Evolutionary conservation across 1,284 basidiomycete species (phyloP), one percentile per base, ranked within the genome.

Genomic region (Blastosporella zonata): DNA sequence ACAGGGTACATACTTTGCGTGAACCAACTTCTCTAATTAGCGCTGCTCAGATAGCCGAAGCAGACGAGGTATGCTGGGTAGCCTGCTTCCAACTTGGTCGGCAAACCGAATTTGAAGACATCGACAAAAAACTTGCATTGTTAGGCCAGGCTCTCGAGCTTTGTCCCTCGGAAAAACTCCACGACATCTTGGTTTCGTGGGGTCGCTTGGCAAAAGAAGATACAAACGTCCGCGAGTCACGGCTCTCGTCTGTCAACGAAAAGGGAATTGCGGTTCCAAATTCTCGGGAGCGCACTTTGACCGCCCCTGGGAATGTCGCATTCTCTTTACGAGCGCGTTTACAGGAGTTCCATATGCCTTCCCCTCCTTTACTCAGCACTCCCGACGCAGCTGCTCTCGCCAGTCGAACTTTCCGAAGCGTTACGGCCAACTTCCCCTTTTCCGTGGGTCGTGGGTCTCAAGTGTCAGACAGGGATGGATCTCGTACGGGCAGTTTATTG

Each of bases 51-150:
- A 59, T 79, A 21, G 67, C 74, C 27, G 81, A 87, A 49, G 87
- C 87, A 2, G 78, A 77, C 38, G 86, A 92, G 58, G 84, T 92
- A 20, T 90, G 87, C 59, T 95, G 92, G 92, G 79, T 87, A 17
- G 82, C 85, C 2, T 93, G 89, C 62, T 92, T 84, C 68, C 87
- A 90, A 64, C 79, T 97, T 2, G 93, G 91, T 12, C 79, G 85
- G 45, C 86, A 92, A 57, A 72, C 80, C 12, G 89, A 89, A 59
- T 93, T 87, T 58, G 62, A 75, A 1, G 84, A 93, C 56, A 67
- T 79, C 3, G 67, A 74, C 10, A 80, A 82, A 58, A 90, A 87
- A 59, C 70, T 90, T 55, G 69, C 67, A 1, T 74, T 96, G 1
- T 68, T 97, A n/a, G 91, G 89, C 2, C 79, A 83, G 49, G 89